Evolutionary conservation across 306 rosid species (phyloP), one percentile per base, ranked within the genome.

Genomic region (Heteromeles arbutifolia): DNA sequence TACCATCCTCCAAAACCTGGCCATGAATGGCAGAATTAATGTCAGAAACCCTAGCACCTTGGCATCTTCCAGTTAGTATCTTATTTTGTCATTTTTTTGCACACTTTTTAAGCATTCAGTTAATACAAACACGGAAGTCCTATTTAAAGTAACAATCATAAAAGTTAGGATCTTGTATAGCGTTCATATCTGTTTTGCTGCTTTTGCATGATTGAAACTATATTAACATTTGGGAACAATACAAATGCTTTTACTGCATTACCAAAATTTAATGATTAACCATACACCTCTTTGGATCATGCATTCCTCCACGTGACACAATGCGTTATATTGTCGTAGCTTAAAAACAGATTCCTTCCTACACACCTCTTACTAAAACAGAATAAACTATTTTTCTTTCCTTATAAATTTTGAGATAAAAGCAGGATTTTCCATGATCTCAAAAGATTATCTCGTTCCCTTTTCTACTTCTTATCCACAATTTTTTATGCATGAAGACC

Each of bases 1-100:
- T 82, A 65, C 89, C 90, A 70, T 95, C 95, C 81, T 89, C 95
- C 76, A 77, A 81, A 70, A 95, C 97, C 98, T 95, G 78, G 48
- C 41, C 78, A 9, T 54, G 32, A 61, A 77, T 50, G 70, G 62
- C 24, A 22, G 34, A 65, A 75, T 44, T 74, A 57, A 70, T 43
- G 53, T 77, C 61, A 83, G 78, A 69, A 76, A 76, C 18, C 74
- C 54, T 75, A 61, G 44, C 26, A 61, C 29, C 28, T 29, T 69
- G 41, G 53, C 29, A 54, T 32, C 75, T 56, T n/a, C 22, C 15
- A 52, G 4, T 45, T 22, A 53, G n/a, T 31, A 22, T 31, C 64
- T 48, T 24, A 53, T 52, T 53, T 70, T 52, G 6, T 29, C 10
- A 4, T 18, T 45, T 29, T 29, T 69, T 18, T 37, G 41, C 39